Evolutionary conservation across 1,284 basidiomycete genomes (phyloP), one percentile per base, ranked within the genome.

Genomic region (Irpex sp.): DNA sequence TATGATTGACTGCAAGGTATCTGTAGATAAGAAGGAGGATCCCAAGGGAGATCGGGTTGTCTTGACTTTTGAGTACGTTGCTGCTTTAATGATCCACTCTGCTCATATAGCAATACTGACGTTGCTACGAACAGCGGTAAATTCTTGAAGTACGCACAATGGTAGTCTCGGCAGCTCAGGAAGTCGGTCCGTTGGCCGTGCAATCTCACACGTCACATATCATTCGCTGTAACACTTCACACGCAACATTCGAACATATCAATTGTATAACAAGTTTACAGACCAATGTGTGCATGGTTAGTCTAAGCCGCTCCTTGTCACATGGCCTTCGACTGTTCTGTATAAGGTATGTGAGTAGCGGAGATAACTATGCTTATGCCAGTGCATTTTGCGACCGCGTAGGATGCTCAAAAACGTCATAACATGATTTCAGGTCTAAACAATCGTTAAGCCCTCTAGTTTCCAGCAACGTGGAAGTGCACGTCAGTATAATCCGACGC

Each of bases 31-130:
- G 78, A 93, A 94, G 76, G 78, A 81, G 11, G 87, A 94, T 70
- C 91, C 91, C 5, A 92, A 91, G 71, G 93, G 93, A 21, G 92
- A 94, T 71, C 87, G 93, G 47, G 89, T 94, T 5, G 74, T 93
- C 7, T 81, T 95, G 68, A 94, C 89, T 2, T 91, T 94, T 67
- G 92, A 94, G 87, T 94, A 74, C 68, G 92, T 84, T 19, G 19
- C 44, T n/a, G 51, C 59, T 51, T 4, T 26, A 26, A 26, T 26
- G 26, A 26, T 57, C 21, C 26, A 36, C 34, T 21, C 49, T 65
- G n/a, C 55, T 60, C 51, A 37, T 40, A 11, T 7, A 8, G 31
- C 8, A 13, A 5, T 59, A 4, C 40, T 62, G 21, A 65, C 47
- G 8, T 37, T 59, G 7, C 34, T 34, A 19, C 21, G 44, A 58